A percentile compares a stretch with the other conserved stretches of the same genome.
phyloP scores from a whole-genome alignment of 495 filamentous ascomycete genomes.

The Penicillium atrosanguineum region DNA sequence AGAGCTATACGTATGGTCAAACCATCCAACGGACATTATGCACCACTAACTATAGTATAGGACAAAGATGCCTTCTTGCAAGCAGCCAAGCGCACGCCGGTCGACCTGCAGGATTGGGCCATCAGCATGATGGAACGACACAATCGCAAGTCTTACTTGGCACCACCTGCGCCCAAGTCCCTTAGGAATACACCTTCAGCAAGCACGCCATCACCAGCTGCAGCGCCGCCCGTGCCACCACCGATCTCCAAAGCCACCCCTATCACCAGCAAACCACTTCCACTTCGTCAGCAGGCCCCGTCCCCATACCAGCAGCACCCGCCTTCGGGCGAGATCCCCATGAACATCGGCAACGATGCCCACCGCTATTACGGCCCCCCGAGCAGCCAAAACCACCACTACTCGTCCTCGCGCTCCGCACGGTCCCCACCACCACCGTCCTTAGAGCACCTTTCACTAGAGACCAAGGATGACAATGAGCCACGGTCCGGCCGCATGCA shows the following conservation, averaged over 20 bases:
- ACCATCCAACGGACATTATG: not conserved
- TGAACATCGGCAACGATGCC: constrained; percentile 51
- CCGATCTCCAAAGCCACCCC: constrained; percentile 24
- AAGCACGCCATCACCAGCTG: constrained; percentile 11
- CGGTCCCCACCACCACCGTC: constrained; percentile 35
- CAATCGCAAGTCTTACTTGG: constrained; percentile 88
- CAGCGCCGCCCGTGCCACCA: constrained; percentile 16
- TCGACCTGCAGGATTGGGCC: constrained; percentile 87
- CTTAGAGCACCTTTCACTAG: constrained; percentile 42
- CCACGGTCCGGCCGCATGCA: constrained; percentile 38
- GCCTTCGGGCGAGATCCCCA: constrained; percentile 65
- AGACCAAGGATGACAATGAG: constrained; percentile 35
- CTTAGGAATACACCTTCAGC: constrained; percentile 32
- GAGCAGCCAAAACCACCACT: constrained; percentile 12
- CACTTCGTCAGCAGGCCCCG: constrained; percentile 47
- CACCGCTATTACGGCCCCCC: constrained; percentile 20
- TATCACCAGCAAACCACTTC: constrained; percentile 38
- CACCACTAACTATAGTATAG: constrained; percentile 38
- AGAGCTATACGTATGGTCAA: constrained; percentile 59
- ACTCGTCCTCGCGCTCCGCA: constrained; percentile 27
- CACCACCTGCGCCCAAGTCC: constrained; percentile 54
- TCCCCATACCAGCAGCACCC: constrained; percentile 49
- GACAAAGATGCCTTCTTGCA: constrained; percentile 91
- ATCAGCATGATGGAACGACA: constrained; percentile 85
- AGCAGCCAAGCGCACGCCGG: constrained; percentile 89